These are phyloP conservation scores for Saturnispora sanitii DNA, from an alignment of 805 yeast species.

Conservation along the genomic window DNA sequence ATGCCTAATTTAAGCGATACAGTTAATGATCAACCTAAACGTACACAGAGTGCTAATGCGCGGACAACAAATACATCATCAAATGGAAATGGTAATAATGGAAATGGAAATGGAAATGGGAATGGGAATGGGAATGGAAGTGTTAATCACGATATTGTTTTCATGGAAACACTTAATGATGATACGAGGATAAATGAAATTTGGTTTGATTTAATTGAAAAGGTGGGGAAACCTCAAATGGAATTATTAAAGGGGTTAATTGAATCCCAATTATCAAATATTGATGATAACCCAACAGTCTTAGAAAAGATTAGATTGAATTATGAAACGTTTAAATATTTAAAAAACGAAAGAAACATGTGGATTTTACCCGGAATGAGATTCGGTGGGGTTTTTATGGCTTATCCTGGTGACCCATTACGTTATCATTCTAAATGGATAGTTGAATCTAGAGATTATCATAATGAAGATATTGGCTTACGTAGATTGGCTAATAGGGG, in stretches of 20 bases:
- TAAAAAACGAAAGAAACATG: slow-evolving; percentile 24
- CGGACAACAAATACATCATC: not conserved
- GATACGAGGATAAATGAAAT: slow-evolving; percentile 6
- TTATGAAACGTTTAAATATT: slow-evolving; percentile 16
- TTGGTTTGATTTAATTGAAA: slow-evolving; percentile 2
- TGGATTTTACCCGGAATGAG: slow-evolving; percentile 75
- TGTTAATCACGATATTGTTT: slow-evolving; percentile 14
- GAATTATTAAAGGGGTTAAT: slow-evolving; percentile 1
- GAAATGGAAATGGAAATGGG: too few relatives aligned
- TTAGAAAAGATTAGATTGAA: slow-evolving; percentile 11
- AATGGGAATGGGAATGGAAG: too few relatives aligned
- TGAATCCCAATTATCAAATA: not conserved
- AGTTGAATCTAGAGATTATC: slow-evolving; percentile 40
- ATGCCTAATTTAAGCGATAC: slow-evolving; percentile 14
- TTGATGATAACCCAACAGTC: too few relatives aligned
- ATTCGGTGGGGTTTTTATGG: slow-evolving; percentile 82
- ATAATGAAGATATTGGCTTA: slow-evolving; percentile 45
- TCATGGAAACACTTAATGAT: slow-evolving; percentile 16
- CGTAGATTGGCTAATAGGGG: slow-evolving; percentile 72
- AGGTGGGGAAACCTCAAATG: slow-evolving; percentile 3
- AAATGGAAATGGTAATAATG: too few relatives aligned
- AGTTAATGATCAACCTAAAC: slow-evolving; percentile 3
- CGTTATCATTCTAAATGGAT: slow-evolving; percentile 82
- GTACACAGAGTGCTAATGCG: slow-evolving; percentile 2
- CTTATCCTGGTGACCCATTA: slow-evolving; percentile 93